Evolutionary conservation across 2,329 filamentous ascomycete species (phyloP), one percentile per base, ranked within the genome.

Genomic region (Cryoendolithus antarcticus): DNA sequence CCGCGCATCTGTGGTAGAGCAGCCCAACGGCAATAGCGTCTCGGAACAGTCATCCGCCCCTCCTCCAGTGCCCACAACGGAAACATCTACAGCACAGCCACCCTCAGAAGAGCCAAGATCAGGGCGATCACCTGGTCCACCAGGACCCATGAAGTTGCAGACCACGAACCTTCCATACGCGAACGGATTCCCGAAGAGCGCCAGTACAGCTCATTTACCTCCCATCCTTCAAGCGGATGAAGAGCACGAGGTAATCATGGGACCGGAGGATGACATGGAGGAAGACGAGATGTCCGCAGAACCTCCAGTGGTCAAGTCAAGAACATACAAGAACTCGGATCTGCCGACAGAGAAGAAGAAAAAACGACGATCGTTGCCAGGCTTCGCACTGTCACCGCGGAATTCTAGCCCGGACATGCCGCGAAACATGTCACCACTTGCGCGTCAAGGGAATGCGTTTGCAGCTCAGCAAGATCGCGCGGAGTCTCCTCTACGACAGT

Each of bases 161-260:
- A 42, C 40, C 1, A 38, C 35, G 9, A 38, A 42, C 31, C 32
- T 42, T 11, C 28, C 32, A 8, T 19, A 32, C 8, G 15, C 35
- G 24, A 30, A 34, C 24, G 32, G n/a, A 15, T 29, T 13, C 3
- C 40, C 40, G 9, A 38, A 37, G n/a, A 42, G 31, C 36, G 35
- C 21, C 15, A 35, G 35, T 29, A 37, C 32, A 12, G 36, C 35
- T 15, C 35, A 34, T 9, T 9, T 32, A 12, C 11, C 11, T 10
- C 31, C 31, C 6, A 38, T 31, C 13, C 38, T 34, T 30, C 35
- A 42, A 27, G 31, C 27, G 8, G 31, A 38, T 31, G 40, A 42
- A 6, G 40, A 30, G 9, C 35, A 42, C 15, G 40, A 42, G 30
- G 15, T 42, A 9, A 42, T 42, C 27, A 42, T 36, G 4, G 36